Conservation (phyloP, 1,284 basidiomycete species). For the Pseudomicrostroma phylloplanum region DNA sequence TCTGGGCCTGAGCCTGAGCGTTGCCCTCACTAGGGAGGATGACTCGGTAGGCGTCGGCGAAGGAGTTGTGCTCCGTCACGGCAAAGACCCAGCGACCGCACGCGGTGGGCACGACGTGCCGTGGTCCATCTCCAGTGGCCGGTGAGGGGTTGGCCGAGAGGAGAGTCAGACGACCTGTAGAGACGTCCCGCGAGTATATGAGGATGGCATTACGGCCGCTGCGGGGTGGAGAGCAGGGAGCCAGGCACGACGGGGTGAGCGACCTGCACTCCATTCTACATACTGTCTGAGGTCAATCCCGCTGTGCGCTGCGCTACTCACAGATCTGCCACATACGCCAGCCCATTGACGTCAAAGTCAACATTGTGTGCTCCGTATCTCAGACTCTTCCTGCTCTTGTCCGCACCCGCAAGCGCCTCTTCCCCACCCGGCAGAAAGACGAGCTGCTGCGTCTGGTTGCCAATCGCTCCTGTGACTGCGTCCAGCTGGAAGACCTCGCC, state of each 20-base stretch:
- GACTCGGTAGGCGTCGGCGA: constrained; percentile 23
- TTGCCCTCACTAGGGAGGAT: constrained; percentile 1
- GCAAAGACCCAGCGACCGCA: constrained; percentile 26
- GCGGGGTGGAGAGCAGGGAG: neutral
- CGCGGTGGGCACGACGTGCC: constrained; percentile 38
- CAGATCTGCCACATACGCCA: constrained; percentile 39
- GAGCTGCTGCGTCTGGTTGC: constrained; percentile 23
- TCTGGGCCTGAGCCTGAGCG: no score
- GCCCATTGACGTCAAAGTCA: constrained; percentile 17
- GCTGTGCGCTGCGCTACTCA: neutral
- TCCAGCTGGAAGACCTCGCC: constrained; percentile 37
- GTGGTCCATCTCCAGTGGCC: constrained; percentile 30
- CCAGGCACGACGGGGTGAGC: neutral
- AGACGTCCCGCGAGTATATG: constrained; percentile 18
- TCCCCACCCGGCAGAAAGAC: constrained; percentile 26
- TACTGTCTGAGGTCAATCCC: neutral
- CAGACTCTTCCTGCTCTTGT: constrained; percentile 32
- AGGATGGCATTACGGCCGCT: constrained; percentile 38
- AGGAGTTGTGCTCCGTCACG: constrained; percentile 43
- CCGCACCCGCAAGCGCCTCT: constrained; percentile 20
- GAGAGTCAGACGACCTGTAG: constrained; percentile 17
- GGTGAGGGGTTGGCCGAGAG: constrained; percentile 19
- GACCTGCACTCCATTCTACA: no score
- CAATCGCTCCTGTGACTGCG: constrained; percentile 21
- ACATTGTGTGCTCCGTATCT: constrained; percentile 37